phyloP scores from a whole-genome alignment of 2,329 filamentous ascomycete genomes.

The Aspergillus ochraceus region DNA sequence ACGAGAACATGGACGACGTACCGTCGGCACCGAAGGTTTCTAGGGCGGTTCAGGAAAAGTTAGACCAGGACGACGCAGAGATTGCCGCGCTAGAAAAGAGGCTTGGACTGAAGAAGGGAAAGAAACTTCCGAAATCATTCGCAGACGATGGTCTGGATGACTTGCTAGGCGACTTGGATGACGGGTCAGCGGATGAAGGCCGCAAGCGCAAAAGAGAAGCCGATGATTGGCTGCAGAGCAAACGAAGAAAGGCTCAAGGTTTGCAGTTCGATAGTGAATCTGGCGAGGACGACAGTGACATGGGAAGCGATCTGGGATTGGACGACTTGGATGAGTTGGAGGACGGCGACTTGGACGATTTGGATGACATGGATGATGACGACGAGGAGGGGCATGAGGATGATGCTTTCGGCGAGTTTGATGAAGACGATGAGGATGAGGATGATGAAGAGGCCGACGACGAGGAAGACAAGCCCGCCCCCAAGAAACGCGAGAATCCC shows the following conservation, averaged over 20 bases:
- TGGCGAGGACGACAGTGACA: neutral
- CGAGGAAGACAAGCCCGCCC: slow-evolving; percentile 42
- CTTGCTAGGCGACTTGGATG: slow-evolving; percentile 68
- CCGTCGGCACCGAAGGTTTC: slow-evolving; percentile 27
- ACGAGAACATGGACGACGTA: slow-evolving; percentile 27
- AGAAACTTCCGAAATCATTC: slow-evolving; percentile 70
- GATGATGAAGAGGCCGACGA: slow-evolving; percentile 27
- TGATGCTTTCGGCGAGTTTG: slow-evolving; percentile 8
- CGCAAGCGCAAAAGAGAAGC: slow-evolving; percentile 63
- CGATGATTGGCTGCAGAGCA: slow-evolving; percentile 59
- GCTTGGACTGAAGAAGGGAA: slow-evolving; percentile 77
- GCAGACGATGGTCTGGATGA: slow-evolving; percentile 81
- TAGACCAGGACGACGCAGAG: slow-evolving; percentile 81
- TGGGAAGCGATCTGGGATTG: neutral
- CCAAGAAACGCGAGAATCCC: slow-evolving; percentile 72
- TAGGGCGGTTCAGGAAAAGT: slow-evolving; percentile 56
- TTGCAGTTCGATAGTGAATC: slow-evolving; percentile 22
- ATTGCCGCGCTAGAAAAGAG: slow-evolving; percentile 86
- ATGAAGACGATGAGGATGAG: slow-evolving; percentile 30
- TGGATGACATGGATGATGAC: slow-evolving; percentile 32
- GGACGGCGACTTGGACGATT: slow-evolving; percentile 24
- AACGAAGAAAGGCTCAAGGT: slow-evolving; percentile 54
- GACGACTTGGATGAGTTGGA: slow-evolving; percentile 16
- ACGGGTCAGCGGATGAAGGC: slow-evolving; percentile 51
- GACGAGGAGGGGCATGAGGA: slow-evolving; percentile 28